Conservation (phyloP, 2,329 filamentous ascomycete genomes). For the Alternaria atra region DNA sequence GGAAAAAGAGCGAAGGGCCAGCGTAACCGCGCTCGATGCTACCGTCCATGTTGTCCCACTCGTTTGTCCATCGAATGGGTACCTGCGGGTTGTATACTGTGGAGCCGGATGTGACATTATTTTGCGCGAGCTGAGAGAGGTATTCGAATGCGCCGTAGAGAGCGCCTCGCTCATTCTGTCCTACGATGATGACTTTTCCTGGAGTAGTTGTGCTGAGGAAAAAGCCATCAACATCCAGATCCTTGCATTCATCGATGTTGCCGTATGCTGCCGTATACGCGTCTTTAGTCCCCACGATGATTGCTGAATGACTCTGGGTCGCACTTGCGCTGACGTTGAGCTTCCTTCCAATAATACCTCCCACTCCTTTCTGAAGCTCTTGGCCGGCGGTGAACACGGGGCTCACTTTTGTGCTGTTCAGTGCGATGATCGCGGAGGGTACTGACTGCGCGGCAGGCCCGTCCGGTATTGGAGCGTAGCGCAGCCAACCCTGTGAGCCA, state of each 20-base stretch:
- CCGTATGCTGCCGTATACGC: slow-evolving; percentile 54
- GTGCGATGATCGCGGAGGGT: slow-evolving; percentile 61
- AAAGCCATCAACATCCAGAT: slow-evolving; percentile 67
- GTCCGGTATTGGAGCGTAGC: slow-evolving; percentile 66
- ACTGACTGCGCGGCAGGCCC: slow-evolving; percentile 52
- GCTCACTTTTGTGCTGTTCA: slow-evolving; percentile 63
- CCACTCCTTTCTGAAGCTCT: slow-evolving; percentile 67
- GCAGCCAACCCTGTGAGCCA: slow-evolving; percentile 70
- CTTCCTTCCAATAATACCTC: slow-evolving; percentile 64
- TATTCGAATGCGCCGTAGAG: slow-evolving; percentile 76
- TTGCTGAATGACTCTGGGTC: slow-evolving; percentile 38
- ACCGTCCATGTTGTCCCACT: slow-evolving; percentile 77
- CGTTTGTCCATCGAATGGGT: slow-evolving; percentile 73
- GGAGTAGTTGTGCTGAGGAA: slow-evolving; percentile 62
- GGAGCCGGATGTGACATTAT: slow-evolving; percentile 60
- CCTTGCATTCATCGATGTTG: slow-evolving; percentile 41
- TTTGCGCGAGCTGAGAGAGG: slow-evolving; percentile 70
- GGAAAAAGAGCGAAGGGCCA: slow-evolving; percentile 74
- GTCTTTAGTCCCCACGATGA: slow-evolving; percentile 61
- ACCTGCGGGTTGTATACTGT: slow-evolving; percentile 66
- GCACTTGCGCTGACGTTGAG: slow-evolving; percentile 47
- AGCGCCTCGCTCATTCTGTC: slow-evolving; percentile 71
- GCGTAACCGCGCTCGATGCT: slow-evolving; percentile 74
- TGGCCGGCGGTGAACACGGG: slow-evolving; percentile 68
- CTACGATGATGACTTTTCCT: slow-evolving; percentile 65